These are phyloP conservation scores for Diaporthe amygdali DNA, from an alignment of 2,329 filamentous ascomycete species.

Conservation along the genomic window DNA sequence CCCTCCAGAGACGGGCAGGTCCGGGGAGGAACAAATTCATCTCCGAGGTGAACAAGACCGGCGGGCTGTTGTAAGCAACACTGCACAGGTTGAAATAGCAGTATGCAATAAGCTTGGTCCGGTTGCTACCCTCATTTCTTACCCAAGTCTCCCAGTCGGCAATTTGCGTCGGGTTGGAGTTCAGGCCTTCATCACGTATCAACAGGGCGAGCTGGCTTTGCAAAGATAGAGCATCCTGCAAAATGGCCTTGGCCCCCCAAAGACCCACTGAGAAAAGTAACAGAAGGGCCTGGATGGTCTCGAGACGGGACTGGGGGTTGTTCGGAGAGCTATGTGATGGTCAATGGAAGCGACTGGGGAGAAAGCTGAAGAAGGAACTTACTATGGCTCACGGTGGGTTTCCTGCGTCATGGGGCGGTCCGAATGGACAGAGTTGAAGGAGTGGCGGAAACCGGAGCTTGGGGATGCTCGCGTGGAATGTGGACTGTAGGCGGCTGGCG, in stretches of 20 bases:
- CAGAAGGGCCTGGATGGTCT: constrained; percentile 69
- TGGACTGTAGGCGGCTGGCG: constrained; percentile 62
- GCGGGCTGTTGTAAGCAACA: constrained; percentile 66
- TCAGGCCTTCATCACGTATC: constrained; percentile 62
- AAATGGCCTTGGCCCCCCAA: constrained; percentile 65
- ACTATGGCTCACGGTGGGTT: constrained; percentile 65
- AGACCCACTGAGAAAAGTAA: constrained; percentile 65
- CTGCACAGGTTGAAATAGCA: constrained; percentile 69
- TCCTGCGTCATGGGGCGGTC: constrained; percentile 63
- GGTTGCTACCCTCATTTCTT: constrained; percentile 58
- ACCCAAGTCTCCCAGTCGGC: constrained; percentile 67
- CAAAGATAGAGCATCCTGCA: constrained; percentile 63
- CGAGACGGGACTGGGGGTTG: constrained; percentile 62
- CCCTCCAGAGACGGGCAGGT: constrained; percentile 61
- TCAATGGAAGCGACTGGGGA: not conserved
- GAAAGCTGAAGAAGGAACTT: constrained; percentile 59
- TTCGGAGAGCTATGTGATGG: constrained; percentile 55
- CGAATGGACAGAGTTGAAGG: constrained; percentile 62
- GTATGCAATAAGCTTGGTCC: constrained; percentile 65
- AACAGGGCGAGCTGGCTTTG: constrained; percentile 64
- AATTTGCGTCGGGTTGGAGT: constrained; percentile 52
- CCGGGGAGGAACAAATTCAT: constrained; percentile 61
- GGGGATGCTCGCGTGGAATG: constrained; percentile 65
- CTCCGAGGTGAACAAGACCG: constrained; percentile 62
- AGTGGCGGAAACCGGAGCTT: constrained; percentile 61